A percentile compares a stretch with the other conserved stretches of the same genome.
phyloP scores from a whole-genome alignment of 2,329 filamentous ascomycete genomes.

The Colletotrichum godetiae region DNA sequence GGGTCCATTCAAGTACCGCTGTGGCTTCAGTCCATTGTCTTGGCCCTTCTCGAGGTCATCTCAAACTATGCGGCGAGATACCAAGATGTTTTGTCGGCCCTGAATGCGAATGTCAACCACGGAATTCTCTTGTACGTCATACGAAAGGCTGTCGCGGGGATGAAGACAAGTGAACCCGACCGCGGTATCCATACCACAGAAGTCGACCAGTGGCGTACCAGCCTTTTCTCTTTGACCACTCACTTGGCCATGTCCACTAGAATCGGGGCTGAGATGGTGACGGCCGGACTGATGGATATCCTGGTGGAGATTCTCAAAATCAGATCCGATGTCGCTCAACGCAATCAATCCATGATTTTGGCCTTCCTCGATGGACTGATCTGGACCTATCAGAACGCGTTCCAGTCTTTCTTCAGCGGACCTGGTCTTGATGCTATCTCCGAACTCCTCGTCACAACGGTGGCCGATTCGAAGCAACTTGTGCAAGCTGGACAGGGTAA shows the following conservation, averaged over 20 bases:
- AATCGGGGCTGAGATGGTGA: slow-evolving; percentile 85
- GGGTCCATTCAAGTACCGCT: slow-evolving; percentile 76
- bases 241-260: slow-evolving; percentile 81
- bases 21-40: slow-evolving; percentile 83
- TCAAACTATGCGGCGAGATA: slow-evolving; percentile 81
- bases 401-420: slow-evolving; percentile 83
- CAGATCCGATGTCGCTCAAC: slow-evolving; percentile 83
- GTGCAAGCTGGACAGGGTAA: slow-evolving; percentile 79
- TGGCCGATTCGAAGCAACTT: slow-evolving; percentile 74
- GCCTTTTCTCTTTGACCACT: slow-evolving; percentile 87
- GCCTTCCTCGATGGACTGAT: slow-evolving; percentile 90
- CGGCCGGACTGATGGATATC: slow-evolving; percentile 89
- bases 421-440: slow-evolving; percentile 91
- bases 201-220: slow-evolving; percentile 89
- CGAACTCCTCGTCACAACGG: slow-evolving; percentile 85
- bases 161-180: slow-evolving; percentile 70
- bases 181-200: slow-evolving; percentile 71
- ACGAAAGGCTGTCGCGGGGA: slow-evolving; percentile 87
- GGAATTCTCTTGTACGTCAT: slow-evolving; percentile 94
- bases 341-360: slow-evolving; percentile 85
- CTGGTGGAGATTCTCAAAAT: slow-evolving; percentile 89
- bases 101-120: slow-evolving; percentile 96
- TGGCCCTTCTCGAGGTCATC: slow-evolving; percentile 87
- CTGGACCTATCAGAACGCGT: slow-evolving; percentile 85
- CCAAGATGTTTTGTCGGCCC: slow-evolving; percentile 85